Percentiles rank a stretch among this genome's conserved stretches.
Conservation (phyloP, 129 eudicot species). For the Pseudognaphalium luteoalbum region DNA sequence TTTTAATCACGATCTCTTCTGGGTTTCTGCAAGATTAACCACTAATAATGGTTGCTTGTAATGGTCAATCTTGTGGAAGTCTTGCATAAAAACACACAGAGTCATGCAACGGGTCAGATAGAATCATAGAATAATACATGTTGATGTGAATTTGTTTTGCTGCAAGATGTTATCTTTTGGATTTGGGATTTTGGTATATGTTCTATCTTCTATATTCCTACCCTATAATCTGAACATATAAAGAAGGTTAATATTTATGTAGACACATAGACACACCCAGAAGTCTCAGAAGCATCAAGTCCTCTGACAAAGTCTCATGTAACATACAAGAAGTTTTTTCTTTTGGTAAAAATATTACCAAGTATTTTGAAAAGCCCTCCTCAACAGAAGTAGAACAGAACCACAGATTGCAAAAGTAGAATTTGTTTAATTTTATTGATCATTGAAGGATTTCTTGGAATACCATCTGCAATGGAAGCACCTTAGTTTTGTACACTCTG, state of each 20-base stretch:
- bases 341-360: not conserved
- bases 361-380: too few species aligned
- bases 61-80: too few species aligned
- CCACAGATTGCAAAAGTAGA: too few species aligned
- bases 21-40: not conserved
- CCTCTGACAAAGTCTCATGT: slow-evolving; percentile 1
- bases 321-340: not conserved
- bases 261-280: slow-evolving; percentile 2
- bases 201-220: not conserved
- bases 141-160: slow-evolving; percentile 1
- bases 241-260: not conserved
- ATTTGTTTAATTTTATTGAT: too few species aligned
- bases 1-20: not conserved
- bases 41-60: not conserved
- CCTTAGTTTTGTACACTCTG: slow-evolving; percentile 10
- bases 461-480: slow-evolving; percentile 1
- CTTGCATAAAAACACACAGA: too few species aligned
- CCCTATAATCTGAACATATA: not conserved
- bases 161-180: slow-evolving; percentile 6
- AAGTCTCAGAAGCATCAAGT: not conserved
- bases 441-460: not conserved
- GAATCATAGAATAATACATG: not conserved
- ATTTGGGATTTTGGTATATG: not conserved
- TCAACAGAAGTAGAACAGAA: too few species aligned
- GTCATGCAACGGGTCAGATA: not conserved